phyloP scores from a whole-genome alignment of 2,329 filamentous ascomycete species.

The Myriosclerotinia scirpicola region DNA sequence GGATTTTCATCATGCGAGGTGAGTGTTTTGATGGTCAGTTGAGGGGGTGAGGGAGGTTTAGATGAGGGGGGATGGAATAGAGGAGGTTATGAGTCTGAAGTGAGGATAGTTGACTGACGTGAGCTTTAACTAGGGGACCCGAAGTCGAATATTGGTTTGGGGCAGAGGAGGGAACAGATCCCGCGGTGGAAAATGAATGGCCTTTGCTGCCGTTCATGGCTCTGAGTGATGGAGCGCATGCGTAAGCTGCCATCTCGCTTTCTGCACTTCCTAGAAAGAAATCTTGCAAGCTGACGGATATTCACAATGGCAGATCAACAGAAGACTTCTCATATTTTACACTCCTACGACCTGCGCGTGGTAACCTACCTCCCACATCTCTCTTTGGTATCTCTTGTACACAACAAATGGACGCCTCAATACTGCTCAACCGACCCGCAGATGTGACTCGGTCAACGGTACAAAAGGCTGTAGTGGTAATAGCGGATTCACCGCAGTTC shows the following conservation, averaged over 20 bases:
- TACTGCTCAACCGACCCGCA: constrained; percentile 73
- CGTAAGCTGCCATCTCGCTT: constrained; percentile 53
- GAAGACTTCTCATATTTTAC: constrained; percentile 99
- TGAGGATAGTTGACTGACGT: constrained; percentile 7
- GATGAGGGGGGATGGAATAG: not conserved
- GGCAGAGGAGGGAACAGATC: constrained; percentile 70
- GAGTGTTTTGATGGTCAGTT: constrained; percentile 21
- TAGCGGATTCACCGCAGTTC: constrained; percentile 84
- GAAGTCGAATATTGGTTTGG: constrained; percentile 95
- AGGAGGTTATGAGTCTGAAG: constrained; percentile 25
- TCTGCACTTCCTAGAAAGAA: not conserved
- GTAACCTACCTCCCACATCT: constrained; percentile 64
- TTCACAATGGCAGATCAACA: constrained; percentile 57
- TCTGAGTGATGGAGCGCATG: constrained; percentile 90
- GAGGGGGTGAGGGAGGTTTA: not conserved
- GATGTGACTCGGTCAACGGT: constrained; percentile 98
- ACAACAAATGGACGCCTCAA: constrained; percentile 78
- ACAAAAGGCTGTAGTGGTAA: constrained; percentile 95
- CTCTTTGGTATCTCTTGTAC: constrained; percentile 97
- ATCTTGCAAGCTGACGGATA: constrained; percentile 19
- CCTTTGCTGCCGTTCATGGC: constrained; percentile 93
- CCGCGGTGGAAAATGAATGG: constrained; percentile 85
- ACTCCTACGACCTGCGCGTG: constrained; percentile 64
- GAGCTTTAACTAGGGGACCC: constrained; percentile 58
- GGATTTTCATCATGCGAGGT: constrained; percentile 77